Evolutionary conservation across 768 basidiomycete species (phyloP), one percentile per base, ranked within the genome.

Genomic region (Leucosporidium yakuticum): DNA sequence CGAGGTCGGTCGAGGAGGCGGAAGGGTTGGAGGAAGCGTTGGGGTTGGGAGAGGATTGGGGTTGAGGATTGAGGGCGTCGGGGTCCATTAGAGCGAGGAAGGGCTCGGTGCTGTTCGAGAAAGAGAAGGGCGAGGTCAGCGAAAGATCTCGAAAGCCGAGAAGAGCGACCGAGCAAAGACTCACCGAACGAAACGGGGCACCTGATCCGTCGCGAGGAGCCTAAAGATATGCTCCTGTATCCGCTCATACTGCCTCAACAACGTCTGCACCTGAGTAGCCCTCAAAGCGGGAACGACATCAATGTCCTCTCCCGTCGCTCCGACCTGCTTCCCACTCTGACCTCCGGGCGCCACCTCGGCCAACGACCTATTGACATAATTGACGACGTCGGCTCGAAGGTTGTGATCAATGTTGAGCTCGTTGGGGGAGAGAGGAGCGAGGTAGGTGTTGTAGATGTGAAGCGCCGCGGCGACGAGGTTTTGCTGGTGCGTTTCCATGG

Each of bases 341-440:
- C 73, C 88, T 74, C 72, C 80, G 60, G 57, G 73, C 74, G 9
- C 76, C 47, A 77, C 76, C 29, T 74, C 69, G 58, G 86, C 87
- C 71, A 94, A 88, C 32, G 92, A 89, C 62, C 96, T 91, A 78
- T 88, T 88, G 69, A 99, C 83, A 78, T 98, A 98, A 73, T 87
- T 89, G 67, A 91, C 89, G 62, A 99, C 83, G 79, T 98, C 96
- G 73, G 91, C 92, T 69, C 96, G 87, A 49, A 99, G 82, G 49
- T 89, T 90, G 78, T 99, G 96, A 77, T 99, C 96, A 73, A 99
- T 99, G 80, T 99, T 99, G 69, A 99, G 85, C 80, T 98, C 96
- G 80, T 88, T 91, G 67, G 88, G 89, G 78, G 91, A 94, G 34
- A 92, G 90, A 1, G 93, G 94, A 0, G 95, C 96, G 29, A 99